Percentiles rank a stretch among this genome's conserved stretches.
Conservation (phyloP, 495 filamentous ascomycete genomes). For the Aspergillus saccharolyticus region DNA sequence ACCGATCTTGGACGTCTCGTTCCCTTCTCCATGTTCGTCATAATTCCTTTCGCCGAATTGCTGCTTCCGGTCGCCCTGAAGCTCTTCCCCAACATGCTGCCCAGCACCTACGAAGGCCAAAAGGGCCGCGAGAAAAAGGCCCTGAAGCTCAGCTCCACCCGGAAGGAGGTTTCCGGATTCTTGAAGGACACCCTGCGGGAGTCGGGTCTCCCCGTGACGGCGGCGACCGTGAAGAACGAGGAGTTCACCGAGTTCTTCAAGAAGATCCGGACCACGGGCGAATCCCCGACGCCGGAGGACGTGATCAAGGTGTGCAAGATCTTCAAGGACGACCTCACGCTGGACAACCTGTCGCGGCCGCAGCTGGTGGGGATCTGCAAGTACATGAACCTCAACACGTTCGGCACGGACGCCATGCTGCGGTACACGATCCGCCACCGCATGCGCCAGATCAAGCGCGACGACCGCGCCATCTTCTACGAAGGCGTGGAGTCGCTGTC, state of each 20-base stretch:
- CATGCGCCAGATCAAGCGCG: constrained; percentile 98
- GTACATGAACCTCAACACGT: constrained; percentile 96
- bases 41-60: constrained; percentile 93
- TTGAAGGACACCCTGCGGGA: constrained; percentile 86
- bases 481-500: constrained; percentile 92
- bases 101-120: constrained; percentile 93
- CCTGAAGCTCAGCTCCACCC: constrained; percentile 71
- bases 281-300: constrained; percentile 79
- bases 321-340: constrained; percentile 95
- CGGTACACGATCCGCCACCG: constrained; percentile 96
- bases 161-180: constrained; percentile 92
- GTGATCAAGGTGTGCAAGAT: constrained; percentile 99
- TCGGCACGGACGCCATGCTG: constrained; percentile 94
- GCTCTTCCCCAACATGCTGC: constrained; percentile 93
- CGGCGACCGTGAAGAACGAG: constrained; percentile 81
- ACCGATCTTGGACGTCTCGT: constrained; percentile 90
- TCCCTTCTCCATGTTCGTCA: constrained; percentile 93
- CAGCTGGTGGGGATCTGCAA: constrained; percentile 97
- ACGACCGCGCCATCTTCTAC: constrained; percentile 90
- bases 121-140: constrained; percentile 85
- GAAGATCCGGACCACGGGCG: constrained; percentile 88
- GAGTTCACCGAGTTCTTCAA: constrained; percentile 98
- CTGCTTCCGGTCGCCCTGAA: constrained; percentile 90
- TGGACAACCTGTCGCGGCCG: constrained; percentile 94
- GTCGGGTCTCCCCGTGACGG: constrained; percentile 82